Evolutionary conservation across 1,139 yeast species (phyloP).

Genomic region (Yamadazyma triangularis): DNA sequence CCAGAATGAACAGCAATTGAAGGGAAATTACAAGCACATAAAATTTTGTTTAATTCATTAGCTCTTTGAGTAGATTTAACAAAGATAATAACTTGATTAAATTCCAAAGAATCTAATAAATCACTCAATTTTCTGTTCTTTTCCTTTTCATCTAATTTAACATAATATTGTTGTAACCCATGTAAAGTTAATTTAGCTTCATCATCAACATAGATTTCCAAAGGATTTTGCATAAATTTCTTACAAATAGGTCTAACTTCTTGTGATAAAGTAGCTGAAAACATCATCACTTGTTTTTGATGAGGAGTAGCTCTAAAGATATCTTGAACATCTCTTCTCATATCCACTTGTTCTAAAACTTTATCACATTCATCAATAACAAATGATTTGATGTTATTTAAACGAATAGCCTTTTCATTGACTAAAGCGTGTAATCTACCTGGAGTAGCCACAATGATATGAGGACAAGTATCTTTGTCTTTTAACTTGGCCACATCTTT

Average conservation of each 20-base stretch:
- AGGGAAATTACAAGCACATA: conserved; percentile 94
- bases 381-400: conserved; percentile 87
- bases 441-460: conserved; percentile 96
- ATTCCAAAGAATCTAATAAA: conserved; percentile 88
- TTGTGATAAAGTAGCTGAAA: conserved; percentile 90
- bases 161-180: conserved; percentile 95
- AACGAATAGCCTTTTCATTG: conserved; percentile 83
- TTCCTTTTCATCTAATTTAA: conserved; percentile 84
- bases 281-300: conserved; percentile 99
- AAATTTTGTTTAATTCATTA: conserved; percentile 80
- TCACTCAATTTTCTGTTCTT: conserved; percentile 93
- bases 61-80: conserved; percentile 94
- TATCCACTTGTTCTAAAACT: conserved; percentile 85
- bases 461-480: conserved; percentile 93
- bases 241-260: conserved; percentile 97
- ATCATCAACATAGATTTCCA: conserved; percentile 96
- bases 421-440: conserved; percentile 96
- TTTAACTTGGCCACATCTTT: conserved; percentile 86
- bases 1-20: conserved; percentile 96
- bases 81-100: conserved; percentile 96
- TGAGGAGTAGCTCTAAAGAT: conserved; percentile 97
- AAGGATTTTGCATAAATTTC: conserved; percentile 96
- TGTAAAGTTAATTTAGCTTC: conserved; percentile 96
- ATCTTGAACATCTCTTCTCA: conserved; percentile 99
- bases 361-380: conserved; percentile 99